Evolutionary conservation across 2,329 filamentous ascomycete genomes (phyloP), one percentile per base, ranked within the genome.

Genomic region (Neodidymelliopsis sp.): DNA sequence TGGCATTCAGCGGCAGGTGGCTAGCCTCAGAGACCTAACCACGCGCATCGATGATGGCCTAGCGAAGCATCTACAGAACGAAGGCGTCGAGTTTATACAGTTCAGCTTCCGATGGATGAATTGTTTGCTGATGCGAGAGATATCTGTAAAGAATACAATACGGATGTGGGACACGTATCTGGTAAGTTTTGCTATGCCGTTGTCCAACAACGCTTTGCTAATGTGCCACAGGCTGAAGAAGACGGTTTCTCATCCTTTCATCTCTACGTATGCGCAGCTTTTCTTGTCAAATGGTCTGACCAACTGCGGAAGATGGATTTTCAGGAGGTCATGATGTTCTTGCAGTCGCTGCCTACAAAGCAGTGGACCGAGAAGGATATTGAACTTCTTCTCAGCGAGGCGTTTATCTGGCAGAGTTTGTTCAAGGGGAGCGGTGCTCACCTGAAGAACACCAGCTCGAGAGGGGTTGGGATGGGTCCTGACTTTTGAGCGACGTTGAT

Each of bases 81-180:
- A 97, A 73, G 88, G 91, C 23, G 91, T 99, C 20, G 94, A 99
- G 70, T 99, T 99, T 68, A 99, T 99, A 66, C 94, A 99, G 70
- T 99, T 99, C 75, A 97, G 91, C 74, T 99, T 99, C 72, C 84
- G 94, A 47, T 99, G 94, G 94, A 99, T 99, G 94, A 99, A 99
- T 67, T 99, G 94, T 73, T 83, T 99, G 41, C 80, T 99, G 58
- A 99, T 99, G 94, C 84, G 94, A 56, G 94, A 99, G 76, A 89
- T 99, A 58, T 96, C 89, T 69, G 93, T 99, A 48, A 90, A 87
- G 72, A 97, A 97, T 71, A 97, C 91, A 0, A 96, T 99, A 57
- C 83, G 94, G 62, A 99, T 99, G 94, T 99, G 94, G 94, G 94
- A 99, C 74, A 99, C 94, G 19, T 99, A 99, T 76, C 84, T 99